Evolutionary conservation across 2,329 filamentous ascomycete genomes (phyloP), one percentile per base, ranked within the genome.

Genomic region (Claviceps sp.): DNA sequence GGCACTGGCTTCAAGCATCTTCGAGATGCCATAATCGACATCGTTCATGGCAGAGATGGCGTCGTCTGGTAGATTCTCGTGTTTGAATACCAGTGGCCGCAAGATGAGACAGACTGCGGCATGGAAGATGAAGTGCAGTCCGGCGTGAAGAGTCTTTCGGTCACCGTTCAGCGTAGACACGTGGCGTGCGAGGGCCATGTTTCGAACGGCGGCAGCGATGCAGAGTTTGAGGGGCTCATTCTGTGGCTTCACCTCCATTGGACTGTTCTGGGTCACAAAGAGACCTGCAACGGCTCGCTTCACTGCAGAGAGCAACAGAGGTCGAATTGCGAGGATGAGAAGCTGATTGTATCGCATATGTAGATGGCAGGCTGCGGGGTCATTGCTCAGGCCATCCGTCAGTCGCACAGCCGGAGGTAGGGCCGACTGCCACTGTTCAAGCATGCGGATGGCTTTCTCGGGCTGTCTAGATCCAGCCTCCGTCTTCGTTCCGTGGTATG

Each of bases 311-410:
- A 77, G 69, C 56, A 76, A 72, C 16, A 73, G 64, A 3, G 75
- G 73, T 0, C 74, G 71, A 30, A 73, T 65, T 11, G 72, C 66
- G 14, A 77, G 63, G 47, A 77, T 71, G n/a, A 73, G 55, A 16
- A 77, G 68, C 69, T 76, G 63, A 55, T 77, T 75, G 58, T 72
- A 70, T 50, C 63, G 62, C 73, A 77, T 75, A 54, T 77, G 74
- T 44, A 77, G 60, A 43, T 69, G 61, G 58, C 68, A 72, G 50
- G 65, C 62, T 6, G 71, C 67, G 20, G 72, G 68, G 55, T 76
- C 72, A 24, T 60, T 60, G 54, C 65, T 68, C 37, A 66, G 53
- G 2, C 61, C 62, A 22, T 65, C 61, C 2, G 64, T 62, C 34
- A 74, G 63, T 48, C 66, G 66, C 2, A 77, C 59, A 2, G 61